Base-by-base conservation (phyloP, 768 basidiomycete genomes). In the Kwoniella sp. region DNA sequence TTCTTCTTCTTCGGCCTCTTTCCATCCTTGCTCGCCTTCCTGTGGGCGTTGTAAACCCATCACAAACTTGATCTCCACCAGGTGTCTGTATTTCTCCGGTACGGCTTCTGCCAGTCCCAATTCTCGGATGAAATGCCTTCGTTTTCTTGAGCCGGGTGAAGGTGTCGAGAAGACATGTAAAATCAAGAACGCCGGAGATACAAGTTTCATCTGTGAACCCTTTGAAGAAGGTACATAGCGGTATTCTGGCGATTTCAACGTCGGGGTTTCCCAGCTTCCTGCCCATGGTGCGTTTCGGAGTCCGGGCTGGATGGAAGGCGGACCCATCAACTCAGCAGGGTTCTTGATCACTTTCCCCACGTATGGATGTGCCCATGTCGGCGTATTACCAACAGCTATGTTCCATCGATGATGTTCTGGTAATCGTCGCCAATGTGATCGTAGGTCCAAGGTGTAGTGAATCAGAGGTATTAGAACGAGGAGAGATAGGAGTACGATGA, bases 101-200 rank as follows among this genome's bases (percentile, higher is more conserved):
- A 72, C 46, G 33, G 60, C 51, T 19, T 40, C 33, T 1, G 62
- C 36, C 5, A 55, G 56, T 12, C 46, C 36, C 9, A 56, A 30
- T 8, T 52, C 51, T 12, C 71, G 50, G 17, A 72, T 63, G 49
- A 69, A 24, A 1, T 55, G 26, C 17, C 71, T 40, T 6, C 54
- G 44, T 17, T 33, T 37, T 55, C 55, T 57, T 17, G 64, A 59
- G 37, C 25, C 52, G 4, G 58, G 22, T 2, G 55, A 46, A 22
- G 64, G 50, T n/a, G 61, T 69, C 24, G 68, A 69, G 47, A 69
- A 72, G 46, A 72, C 63, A 56, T 72, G 68, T 13, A 72, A 22
- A 55, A 55, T 64, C 22, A 55, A 21, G 54, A 55, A 29, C 19
- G 52, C 67, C 17, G 62, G 62, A 15, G 62, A 36, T 24, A 21